Percentiles rank a stretch among this genome's conserved stretches.
Conservation (phyloP, 768 basidiomycete species). For the Boletus pseudopeckii region DNA sequence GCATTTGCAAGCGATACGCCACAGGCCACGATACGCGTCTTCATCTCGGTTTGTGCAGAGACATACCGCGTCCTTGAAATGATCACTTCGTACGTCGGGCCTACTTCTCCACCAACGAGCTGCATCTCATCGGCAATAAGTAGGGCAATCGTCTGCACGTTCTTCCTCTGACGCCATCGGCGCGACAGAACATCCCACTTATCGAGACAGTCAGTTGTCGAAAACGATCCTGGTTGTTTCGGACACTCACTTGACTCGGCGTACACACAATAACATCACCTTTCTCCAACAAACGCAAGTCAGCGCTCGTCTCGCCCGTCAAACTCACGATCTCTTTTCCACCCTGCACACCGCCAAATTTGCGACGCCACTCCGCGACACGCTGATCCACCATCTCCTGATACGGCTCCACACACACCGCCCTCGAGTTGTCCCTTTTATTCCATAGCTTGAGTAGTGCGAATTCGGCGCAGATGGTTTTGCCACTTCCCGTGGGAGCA, state of each 20-base stretch:
- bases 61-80: constrained; percentile 97
- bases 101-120: constrained; percentile 90
- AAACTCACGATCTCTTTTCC: constrained; percentile 93
- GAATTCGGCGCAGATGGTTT: constrained; percentile 97
- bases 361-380: constrained; percentile 83
- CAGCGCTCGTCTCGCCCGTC: constrained; percentile 92
- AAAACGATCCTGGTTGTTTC: too few relatives aligned
- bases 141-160: constrained; percentile 89
- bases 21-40: constrained; percentile 92
- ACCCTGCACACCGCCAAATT: constrained; percentile 79
- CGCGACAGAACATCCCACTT: constrained; percentile 96
- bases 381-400: constrained; percentile 96
- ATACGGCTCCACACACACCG: constrained; percentile 94
- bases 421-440: constrained; percentile 72
- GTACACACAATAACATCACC: constrained; percentile 94
- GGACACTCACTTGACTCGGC: constrained; percentile 68
- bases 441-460: constrained; percentile 95
- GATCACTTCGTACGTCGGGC: constrained; percentile 94
- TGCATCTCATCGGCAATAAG: constrained; percentile 96
- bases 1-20: constrained; percentile 96
- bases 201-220: constrained; percentile 2
- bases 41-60: constrained; percentile 86
- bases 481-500: constrained; percentile 94
- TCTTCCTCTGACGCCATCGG: constrained; percentile 95
- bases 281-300: constrained; percentile 84